Evolutionary conservation across 2,329 filamentous ascomycete species (phyloP).

Genomic region (Fusarium solani-melongenae): DNA sequence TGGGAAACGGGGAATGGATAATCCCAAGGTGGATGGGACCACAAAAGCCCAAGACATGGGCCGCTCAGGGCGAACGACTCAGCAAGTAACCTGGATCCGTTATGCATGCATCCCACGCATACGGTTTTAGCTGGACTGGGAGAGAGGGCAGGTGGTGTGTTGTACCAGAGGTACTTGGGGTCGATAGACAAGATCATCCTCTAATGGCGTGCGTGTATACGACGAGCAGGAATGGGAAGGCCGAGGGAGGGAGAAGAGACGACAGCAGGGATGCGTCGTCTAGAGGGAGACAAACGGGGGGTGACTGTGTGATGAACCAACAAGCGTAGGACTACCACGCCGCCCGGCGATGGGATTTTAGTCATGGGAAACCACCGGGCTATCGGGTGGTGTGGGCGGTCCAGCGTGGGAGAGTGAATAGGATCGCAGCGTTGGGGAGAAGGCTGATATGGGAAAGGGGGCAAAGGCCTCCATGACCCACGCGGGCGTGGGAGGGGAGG

Average conservation of each 20-base stretch:
- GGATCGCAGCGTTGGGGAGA: conserved; percentile 12
- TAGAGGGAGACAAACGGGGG: background rate
- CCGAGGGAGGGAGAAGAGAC: background rate
- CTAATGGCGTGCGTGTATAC: background rate
- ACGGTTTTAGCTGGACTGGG: conserved; percentile 23
- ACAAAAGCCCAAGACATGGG: conserved; percentile 23
- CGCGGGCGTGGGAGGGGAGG: conserved; percentile 25
- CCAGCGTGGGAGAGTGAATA: conserved; percentile 18
- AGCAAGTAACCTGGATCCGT: conserved; percentile 9
- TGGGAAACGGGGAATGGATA: conserved; percentile 20
- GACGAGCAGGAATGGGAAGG: background rate
- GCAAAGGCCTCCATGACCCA: conserved; percentile 27
- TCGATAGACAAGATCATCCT: background rate
- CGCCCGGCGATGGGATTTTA: conserved; percentile 31
- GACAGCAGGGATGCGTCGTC: conserved; percentile 2
- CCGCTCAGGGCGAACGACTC: conserved; percentile 11
- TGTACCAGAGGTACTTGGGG: background rate
- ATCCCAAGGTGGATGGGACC: conserved; percentile 18
- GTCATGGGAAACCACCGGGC: conserved; percentile 38
- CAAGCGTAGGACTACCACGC: conserved; percentile 30
- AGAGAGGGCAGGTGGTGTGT: conserved; percentile 15
- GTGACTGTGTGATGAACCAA: background rate
- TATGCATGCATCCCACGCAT: conserved; percentile 46
- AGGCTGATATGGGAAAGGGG: conserved; percentile 12
- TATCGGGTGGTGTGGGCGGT: conserved; percentile 27